Evolutionary conservation across 1,139 yeast genomes (phyloP).

Genomic region (Yamadazyma atmosphaerica): DNA sequence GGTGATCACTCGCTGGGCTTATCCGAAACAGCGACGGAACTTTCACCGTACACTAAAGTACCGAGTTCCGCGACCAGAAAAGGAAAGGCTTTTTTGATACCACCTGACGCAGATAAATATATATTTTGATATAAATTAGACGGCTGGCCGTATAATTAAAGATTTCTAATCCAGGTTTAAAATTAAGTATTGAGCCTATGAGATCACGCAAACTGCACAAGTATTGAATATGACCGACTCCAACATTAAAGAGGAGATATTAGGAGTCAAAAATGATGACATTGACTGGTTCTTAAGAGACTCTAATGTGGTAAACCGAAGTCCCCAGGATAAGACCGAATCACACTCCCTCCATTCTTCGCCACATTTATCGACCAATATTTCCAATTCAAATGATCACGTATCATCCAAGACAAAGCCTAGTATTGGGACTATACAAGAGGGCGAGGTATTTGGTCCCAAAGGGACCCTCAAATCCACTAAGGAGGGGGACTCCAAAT

Average conservation of each 20-base stretch:
- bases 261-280: constrained; percentile 21
- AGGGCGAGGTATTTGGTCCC: constrained; percentile 21
- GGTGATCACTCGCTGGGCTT: too few species aligned
- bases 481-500: too few species aligned
- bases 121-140: too few species aligned
- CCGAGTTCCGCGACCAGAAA: not conserved
- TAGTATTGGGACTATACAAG: constrained; percentile 34
- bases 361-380: constrained; percentile 29
- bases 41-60: not conserved
- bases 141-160: too few species aligned
- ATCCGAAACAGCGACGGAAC: not conserved
- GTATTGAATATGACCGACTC: not conserved
- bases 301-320: constrained; percentile 14
- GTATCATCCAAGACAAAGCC: constrained; percentile 35
- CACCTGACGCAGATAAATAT: not conserved
- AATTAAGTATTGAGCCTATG: not conserved
- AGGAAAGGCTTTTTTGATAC: not conserved
- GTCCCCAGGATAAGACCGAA: not conserved
- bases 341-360: constrained; percentile 1
- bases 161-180: too few species aligned
- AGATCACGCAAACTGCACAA: too few species aligned
- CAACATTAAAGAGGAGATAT: not conserved
- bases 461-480: too few species aligned
- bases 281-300: constrained; percentile 54
- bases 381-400: constrained; percentile 38